Conservation (phyloP, 352 stramenopile genomes). For the Pythium brassicae region DNA sequence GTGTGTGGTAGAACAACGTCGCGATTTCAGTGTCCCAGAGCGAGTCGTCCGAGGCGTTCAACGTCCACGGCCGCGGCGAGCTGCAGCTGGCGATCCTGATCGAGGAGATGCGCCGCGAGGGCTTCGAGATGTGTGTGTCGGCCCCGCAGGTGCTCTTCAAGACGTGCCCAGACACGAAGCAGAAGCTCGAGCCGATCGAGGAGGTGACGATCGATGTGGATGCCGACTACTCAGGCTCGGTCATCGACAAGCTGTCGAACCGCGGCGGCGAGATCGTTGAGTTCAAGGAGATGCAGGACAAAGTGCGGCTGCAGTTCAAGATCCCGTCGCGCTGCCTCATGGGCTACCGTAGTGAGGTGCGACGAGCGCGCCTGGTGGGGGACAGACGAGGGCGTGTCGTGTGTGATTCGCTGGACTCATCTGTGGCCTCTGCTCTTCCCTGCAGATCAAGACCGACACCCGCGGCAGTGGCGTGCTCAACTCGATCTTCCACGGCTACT, state of each 20-base stretch:
- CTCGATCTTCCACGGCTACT: constrained; percentile 97
- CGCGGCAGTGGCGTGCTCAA: constrained; percentile 95
- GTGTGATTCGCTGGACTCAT: background rate
- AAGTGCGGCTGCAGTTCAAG: constrained; percentile 95
- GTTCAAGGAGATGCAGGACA: constrained; percentile 90
- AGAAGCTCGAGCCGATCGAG: constrained; percentile 88
- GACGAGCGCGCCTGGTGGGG: background rate
- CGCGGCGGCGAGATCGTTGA: constrained; percentile 92
- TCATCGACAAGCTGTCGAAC: constrained; percentile 96
- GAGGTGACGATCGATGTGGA: constrained; percentile 96
- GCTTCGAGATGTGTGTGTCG: constrained; percentile 97
- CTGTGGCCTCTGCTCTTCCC: background rate
- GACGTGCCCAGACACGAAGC: constrained; percentile 78
- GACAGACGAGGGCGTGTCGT: background rate
- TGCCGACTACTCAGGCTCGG: constrained; percentile 92
- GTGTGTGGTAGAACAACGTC: constrained; percentile 93
- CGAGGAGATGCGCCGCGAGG: constrained; percentile 98
- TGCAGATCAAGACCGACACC: constrained; percentile 93
- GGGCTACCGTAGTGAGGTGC: constrained; percentile 90
- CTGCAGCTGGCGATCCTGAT: constrained; percentile 98
- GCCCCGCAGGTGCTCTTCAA: constrained; percentile 95
- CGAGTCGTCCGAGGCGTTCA: constrained; percentile 89
- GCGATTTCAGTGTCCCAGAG: constrained; percentile 91
- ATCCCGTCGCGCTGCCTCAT: constrained; percentile 95
- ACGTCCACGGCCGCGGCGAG: constrained; percentile 95